Percentiles rank a stretch among this genome's conserved stretches.
These are phyloP conservation scores for Exutisphaerella laricina DNA, from an alignment of 2,329 filamentous ascomycete genomes.

Conservation along the genomic window DNA sequence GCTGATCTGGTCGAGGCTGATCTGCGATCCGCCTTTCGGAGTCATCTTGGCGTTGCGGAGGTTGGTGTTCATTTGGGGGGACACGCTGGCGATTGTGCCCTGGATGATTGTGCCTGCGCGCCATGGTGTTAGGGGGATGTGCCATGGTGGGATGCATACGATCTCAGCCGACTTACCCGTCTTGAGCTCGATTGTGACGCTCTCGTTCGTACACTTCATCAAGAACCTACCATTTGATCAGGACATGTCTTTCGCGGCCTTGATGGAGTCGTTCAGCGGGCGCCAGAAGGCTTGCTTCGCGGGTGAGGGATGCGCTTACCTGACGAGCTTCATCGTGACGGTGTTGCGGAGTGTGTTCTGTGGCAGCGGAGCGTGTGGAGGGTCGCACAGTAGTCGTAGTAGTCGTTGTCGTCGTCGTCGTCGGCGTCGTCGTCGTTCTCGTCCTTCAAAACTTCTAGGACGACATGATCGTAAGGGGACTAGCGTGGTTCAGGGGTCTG, in stretches of 20 bases:
- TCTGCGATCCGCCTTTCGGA: slow-evolving; percentile 75
- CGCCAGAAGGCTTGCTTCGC: slow-evolving; percentile 28
- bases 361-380: too few relatives aligned
- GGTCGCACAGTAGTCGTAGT: too few relatives aligned
- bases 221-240: slow-evolving; percentile 65
- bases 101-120: slow-evolving; percentile 81
- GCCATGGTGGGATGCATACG: slow-evolving; percentile 1
- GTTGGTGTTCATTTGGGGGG: slow-evolving; percentile 97
- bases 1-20: slow-evolving; percentile 91
- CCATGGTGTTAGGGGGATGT: slow-evolving; percentile 3
- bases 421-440: too few relatives aligned
- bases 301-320: slow-evolving; percentile 55
- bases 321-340: slow-evolving; percentile 87
- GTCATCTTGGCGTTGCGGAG: slow-evolving; percentile 98
- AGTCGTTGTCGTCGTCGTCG: too few relatives aligned
- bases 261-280: slow-evolving; percentile 44
- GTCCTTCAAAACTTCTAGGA: too few relatives aligned
- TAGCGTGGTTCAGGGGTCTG: too few relatives aligned
- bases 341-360: too few relatives aligned
- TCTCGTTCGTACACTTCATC: slow-evolving; percentile 99
- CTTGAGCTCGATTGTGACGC: slow-evolving; percentile 96
- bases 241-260: slow-evolving; percentile 37
- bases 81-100: slow-evolving; percentile 94
- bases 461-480: too few relatives aligned
- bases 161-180: slow-evolving; percentile 60